Base-by-base conservation (phyloP, 73 alveolate species). In the Tetrahymena malaccensis region DNA sequence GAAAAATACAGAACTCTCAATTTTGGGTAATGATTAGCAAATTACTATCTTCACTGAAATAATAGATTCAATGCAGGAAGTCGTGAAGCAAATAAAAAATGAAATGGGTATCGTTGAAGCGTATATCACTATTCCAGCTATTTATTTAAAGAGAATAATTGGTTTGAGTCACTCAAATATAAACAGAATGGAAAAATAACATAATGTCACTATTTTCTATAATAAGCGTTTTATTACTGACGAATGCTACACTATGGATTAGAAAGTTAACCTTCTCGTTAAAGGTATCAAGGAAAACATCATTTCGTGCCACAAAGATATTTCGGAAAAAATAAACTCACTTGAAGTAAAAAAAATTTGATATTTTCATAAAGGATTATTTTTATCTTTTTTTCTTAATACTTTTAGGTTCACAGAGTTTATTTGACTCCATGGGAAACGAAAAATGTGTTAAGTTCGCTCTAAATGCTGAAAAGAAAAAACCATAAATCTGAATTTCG, bases 61-160 rank as follows among this genome's bases (percentile, higher is more conserved):
- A 5, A 55, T 95, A 21, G 33, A 43, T 15, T 84, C 85, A 85
- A 93, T 95, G 33, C 94, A 95, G 94, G 85, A 44, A 34, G 94
- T 95, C 6, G 94, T 95, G 1, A 95, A 95, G 33, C 83, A 85
- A n/a, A 27, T 95, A 55, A 95, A 95, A 35, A 85, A 89, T 37
- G 97, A 95, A 57, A 38, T 95, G 84, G 97, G 97, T 16, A 95
- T 95, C 9, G 94, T 95, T 43, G 97, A 95, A 56, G 97, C 95
- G 19, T 93, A 85, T 25, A 95, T 95, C 27, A 95, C 85, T n/a
- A 84, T 95, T 12, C 97, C 97, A 1, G 94, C 94, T 17, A 95
- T 95, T 89, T 95, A 85, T 58, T 89, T 95, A 43, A 95, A 89
- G 94, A 95, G 97, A 95, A 34, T 95, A 11, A 95, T 95, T 27